These are phyloP conservation scores for Tolypocladium tundrense DNA, from an alignment of 2,329 filamentous ascomycete genomes.

Conservation along the genomic window DNA sequence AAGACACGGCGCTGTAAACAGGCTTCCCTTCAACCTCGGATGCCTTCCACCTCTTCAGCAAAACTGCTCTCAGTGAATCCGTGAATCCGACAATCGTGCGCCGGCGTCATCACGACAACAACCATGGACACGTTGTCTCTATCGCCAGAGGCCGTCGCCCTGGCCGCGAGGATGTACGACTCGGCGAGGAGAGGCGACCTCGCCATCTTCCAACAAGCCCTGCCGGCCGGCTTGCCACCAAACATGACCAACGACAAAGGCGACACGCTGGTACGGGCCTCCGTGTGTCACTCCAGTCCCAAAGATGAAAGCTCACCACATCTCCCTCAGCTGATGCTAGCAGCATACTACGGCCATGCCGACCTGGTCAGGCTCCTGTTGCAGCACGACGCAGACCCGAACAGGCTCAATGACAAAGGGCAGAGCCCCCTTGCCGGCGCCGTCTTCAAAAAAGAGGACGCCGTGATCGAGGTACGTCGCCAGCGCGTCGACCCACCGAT, in stretches of 20 bases:
- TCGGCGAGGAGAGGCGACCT: constrained; percentile 51
- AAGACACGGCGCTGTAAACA: no score
- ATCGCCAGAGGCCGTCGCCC: constrained; percentile 49
- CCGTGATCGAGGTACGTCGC: constrained; percentile 44
- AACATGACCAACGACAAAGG: constrained; percentile 66
- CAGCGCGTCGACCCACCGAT: not conserved
- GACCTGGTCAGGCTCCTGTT: constrained; percentile 51
- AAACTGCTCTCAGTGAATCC: not conserved
- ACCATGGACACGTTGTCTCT: not conserved
- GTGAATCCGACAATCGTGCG: not conserved
- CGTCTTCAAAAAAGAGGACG: constrained; percentile 60
- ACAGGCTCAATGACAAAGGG: constrained; percentile 55
- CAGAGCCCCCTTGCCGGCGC: constrained; percentile 63
- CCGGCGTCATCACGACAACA: not conserved
- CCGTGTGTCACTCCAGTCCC: not conserved
- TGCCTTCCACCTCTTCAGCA: not conserved
- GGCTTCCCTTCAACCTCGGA: not conserved
- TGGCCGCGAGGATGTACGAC: constrained; percentile 58
- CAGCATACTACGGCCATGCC: constrained; percentile 58
- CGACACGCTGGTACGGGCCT: constrained; percentile 49
- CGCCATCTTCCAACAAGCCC: constrained; percentile 48
- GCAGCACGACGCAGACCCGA: constrained; percentile 53
- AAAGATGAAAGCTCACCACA: not conserved
- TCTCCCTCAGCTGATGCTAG: constrained; percentile 55
- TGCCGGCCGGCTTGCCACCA: constrained; percentile 54